These are phyloP conservation scores for Tolypocladium amazonense DNA, from an alignment of 2,329 filamentous ascomycete species.

Conservation along the genomic window DNA sequence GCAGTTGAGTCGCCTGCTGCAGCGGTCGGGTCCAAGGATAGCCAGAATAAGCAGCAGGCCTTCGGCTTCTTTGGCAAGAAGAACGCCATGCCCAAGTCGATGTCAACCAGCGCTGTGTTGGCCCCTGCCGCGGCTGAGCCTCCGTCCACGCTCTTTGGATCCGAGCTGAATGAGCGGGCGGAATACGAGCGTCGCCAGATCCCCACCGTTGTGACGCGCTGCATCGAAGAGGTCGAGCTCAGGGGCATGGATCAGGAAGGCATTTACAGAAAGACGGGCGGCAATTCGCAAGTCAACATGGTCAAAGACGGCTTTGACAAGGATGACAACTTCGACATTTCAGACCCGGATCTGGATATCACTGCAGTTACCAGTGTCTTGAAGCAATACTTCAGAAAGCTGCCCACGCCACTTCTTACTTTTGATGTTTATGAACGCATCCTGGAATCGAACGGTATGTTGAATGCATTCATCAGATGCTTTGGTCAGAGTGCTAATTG, in stretches of 20 bases:
- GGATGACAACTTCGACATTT: slow-evolving; percentile 79
- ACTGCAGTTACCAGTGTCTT: slow-evolving; percentile 90
- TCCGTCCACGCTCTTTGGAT: slow-evolving; percentile 66
- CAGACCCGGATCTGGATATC: slow-evolving; percentile 87
- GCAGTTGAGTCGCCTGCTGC: slow-evolving; percentile 38
- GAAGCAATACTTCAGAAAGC: slow-evolving; percentile 94
- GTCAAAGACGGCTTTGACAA: slow-evolving; percentile 90
- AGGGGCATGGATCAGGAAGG: slow-evolving; percentile 96
- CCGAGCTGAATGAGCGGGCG: slow-evolving; percentile 74
- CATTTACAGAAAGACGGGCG: slow-evolving; percentile 95
- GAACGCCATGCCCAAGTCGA: slow-evolving; percentile 39
- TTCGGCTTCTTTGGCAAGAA: slow-evolving; percentile 64
- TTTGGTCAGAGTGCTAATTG: neutral
- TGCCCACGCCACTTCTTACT: slow-evolving; percentile 81
- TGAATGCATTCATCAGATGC: neutral
- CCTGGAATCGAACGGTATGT: slow-evolving; percentile 67
- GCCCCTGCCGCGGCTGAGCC: slow-evolving; percentile 37
- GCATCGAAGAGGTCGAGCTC: slow-evolving; percentile 92
- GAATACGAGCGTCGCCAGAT: slow-evolving; percentile 85
- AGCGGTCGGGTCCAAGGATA: slow-evolving; percentile 20
- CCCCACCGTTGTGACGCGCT: slow-evolving; percentile 81
- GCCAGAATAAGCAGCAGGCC: slow-evolving; percentile 29
- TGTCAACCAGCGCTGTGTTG: slow-evolving; percentile 30
- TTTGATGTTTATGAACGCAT: slow-evolving; percentile 87
- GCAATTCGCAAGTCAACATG: slow-evolving; percentile 78